Evolutionary conservation across 169 alveolate genomes (phyloP).

Genomic region (Plasmodium knowlesi): DNA sequence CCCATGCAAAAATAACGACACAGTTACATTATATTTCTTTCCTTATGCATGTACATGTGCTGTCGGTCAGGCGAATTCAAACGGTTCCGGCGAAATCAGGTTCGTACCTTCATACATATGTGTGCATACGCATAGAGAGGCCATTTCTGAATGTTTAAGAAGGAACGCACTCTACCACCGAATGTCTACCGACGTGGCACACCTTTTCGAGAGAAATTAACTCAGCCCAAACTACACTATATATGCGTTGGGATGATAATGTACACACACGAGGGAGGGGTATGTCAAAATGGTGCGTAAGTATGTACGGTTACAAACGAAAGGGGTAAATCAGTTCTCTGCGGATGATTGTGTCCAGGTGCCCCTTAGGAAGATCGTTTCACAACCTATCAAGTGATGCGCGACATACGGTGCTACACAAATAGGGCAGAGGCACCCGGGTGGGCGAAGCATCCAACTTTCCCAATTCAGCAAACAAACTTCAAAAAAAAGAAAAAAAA

Average conservation of each 20-base stretch:
- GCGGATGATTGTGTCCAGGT: not conserved
- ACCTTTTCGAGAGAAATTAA: not conserved
- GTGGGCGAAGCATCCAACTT: not conserved
- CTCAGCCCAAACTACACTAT: not conserved
- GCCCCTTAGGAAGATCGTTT: not conserved
- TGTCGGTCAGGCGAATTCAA: not conserved
- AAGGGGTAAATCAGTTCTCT: not conserved
- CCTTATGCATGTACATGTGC: not conserved
- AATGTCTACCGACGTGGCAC: not conserved
- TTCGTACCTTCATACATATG: not conserved
- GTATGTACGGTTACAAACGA: not conserved
- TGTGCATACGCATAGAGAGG: not conserved
- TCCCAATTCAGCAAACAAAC: not conserved
- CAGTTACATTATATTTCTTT: not conserved
- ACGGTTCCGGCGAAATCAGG: not conserved
- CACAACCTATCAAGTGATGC: not conserved
- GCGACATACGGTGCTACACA: not conserved
- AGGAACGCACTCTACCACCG: not conserved
- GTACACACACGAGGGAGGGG: not conserved
- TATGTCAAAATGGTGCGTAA: not conserved
- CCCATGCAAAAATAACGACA: not conserved
- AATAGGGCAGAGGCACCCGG: not conserved
- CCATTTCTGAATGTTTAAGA: not conserved
- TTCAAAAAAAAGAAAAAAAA: not conserved
- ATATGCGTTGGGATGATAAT: not conserved